phyloP scores from a whole-genome alignment of 805 yeast genomes.

The Helenozyma rhizophorensis region DNA sequence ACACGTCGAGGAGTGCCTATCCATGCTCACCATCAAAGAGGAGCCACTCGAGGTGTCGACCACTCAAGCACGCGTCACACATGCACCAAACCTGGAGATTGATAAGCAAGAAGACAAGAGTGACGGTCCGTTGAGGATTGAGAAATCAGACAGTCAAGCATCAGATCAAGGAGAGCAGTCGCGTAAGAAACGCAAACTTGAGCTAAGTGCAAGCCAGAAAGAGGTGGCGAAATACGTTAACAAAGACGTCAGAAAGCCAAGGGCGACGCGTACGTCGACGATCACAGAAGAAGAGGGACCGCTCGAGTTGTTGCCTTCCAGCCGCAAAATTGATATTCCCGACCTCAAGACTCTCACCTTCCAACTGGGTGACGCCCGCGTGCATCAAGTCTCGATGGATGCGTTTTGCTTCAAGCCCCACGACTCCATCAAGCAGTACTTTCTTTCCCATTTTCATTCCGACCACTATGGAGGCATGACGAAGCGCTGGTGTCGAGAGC shows the following conservation, averaged over 20 bases:
- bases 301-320: constrained; percentile 10
- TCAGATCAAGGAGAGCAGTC: too few relatives aligned
- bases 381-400: constrained; percentile 53
- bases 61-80: too few relatives aligned
- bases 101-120: too few relatives aligned
- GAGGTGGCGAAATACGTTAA: constrained; percentile 7
- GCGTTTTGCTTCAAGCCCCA: constrained; percentile 55
- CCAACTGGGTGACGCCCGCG: constrained; percentile 12
- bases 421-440: constrained; percentile 46
- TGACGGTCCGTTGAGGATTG: too few relatives aligned
- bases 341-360: constrained; percentile 50
- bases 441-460: constrained; percentile 82
- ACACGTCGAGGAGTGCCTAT: constrained; percentile 56
- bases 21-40: constrained; percentile 25
- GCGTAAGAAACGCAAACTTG: constrained; percentile 3
- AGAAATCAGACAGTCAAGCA: too few relatives aligned
- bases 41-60: constrained; percentile 4
- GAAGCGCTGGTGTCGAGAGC: constrained; percentile 60
- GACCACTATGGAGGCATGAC: constrained; percentile 91
- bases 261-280: constrained; percentile 4
- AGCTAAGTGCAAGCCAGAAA: constrained; percentile 9
- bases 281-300: constrained; percentile 6
- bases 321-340: constrained; percentile 41
- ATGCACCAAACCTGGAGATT: too few relatives aligned
- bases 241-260: constrained; percentile 1